Evolutionary conservation across 208 protist genomes (phyloP), one percentile per base, ranked within the genome.

Genomic region (Plasmodiophora brassicae): DNA sequence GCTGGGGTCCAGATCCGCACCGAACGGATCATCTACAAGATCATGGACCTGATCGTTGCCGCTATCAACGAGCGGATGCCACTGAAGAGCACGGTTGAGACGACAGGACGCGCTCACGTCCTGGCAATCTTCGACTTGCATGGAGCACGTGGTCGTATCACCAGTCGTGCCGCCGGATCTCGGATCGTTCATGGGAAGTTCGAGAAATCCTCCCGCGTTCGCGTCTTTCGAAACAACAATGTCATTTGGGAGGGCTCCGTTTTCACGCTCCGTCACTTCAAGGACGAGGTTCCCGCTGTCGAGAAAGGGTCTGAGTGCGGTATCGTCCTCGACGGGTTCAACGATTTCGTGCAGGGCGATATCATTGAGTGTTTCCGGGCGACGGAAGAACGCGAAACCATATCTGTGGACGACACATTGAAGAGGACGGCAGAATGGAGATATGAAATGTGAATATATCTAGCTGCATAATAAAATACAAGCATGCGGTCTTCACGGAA

Each of bases 251-350:
- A 57, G 50, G 50, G 50, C 25, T 57, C 50, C 25, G 20, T 57
- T 14, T 28, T 14, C 50, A 57, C 20, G 20, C 25, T 84, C 20
- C 14, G 28, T 14, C 71, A 84, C 28, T 84, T 84, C 71, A 84
- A 84, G 71, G 71, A 84, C 71, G 32, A 36, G 20, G 71, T 84
- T 53, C 36, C 32, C 22, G 14, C 28, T 36, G 41, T 84, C 22
- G 36, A 36, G 22, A 84, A 84, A 50, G 71, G 71, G 71, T 25
- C 20, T 22, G 71, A 84, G 25, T 84, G 71, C 28, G 71, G 71
- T 84, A 50, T 84, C 28, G 36, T 84, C 41, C 71, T 84, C 20
- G 41, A 84, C 71, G 71, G 71, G 22, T 84, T 84, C 41, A 50
- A 14, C 14, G 71, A 84, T n/a, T 53, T 84, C 28, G 20, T n/a